A percentile compares a stretch with the other conserved stretches of the same genome.
Evolutionary conservation across 1,284 basidiomycete species (phyloP).

Genomic region (Trametes pubescens): DNA sequence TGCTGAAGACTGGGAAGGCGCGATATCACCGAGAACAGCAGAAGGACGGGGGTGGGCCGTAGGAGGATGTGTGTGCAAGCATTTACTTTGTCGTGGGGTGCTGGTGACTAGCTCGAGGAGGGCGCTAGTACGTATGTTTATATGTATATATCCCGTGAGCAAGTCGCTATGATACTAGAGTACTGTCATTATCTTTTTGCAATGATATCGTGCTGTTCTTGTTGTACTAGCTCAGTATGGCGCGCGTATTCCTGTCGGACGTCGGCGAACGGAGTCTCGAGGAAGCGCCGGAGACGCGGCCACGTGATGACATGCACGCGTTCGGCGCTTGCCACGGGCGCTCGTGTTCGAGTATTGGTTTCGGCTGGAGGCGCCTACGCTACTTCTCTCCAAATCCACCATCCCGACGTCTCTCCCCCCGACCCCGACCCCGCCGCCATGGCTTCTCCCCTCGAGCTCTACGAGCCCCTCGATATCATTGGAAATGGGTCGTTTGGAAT

Average conservation of each 20-base stretch:
- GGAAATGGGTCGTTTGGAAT: constrained; percentile 98
- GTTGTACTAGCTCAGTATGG: too few relatives aligned
- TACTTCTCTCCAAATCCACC: constrained; percentile 19
- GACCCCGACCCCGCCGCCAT: constrained; percentile 34
- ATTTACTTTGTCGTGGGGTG: neutral
- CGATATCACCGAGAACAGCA: constrained; percentile 9
- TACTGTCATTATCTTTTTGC: neutral
- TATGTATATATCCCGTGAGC: neutral
- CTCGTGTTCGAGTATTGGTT: constrained; percentile 22
- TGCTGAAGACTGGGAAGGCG: constrained; percentile 29
- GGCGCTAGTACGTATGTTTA: neutral
- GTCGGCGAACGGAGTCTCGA: too few relatives aligned
- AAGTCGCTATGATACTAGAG: too few relatives aligned
- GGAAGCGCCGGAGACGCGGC: constrained; percentile 7
- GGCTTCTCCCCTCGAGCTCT: constrained; percentile 69
- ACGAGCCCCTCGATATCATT: constrained; percentile 90
- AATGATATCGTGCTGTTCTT: neutral
- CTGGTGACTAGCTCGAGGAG: too few relatives aligned
- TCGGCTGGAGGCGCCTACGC: constrained; percentile 1
- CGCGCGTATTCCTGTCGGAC: too few relatives aligned
- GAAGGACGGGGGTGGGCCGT: neutral
- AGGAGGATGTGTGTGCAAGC: neutral
- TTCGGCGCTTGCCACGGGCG: constrained; percentile 14
- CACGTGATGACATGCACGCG: constrained; percentile 19
- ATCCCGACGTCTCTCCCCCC: constrained; percentile 9